Evolutionary conservation across 805 yeast species (phyloP).

Genomic region (Sporopachydermia quercuum): DNA sequence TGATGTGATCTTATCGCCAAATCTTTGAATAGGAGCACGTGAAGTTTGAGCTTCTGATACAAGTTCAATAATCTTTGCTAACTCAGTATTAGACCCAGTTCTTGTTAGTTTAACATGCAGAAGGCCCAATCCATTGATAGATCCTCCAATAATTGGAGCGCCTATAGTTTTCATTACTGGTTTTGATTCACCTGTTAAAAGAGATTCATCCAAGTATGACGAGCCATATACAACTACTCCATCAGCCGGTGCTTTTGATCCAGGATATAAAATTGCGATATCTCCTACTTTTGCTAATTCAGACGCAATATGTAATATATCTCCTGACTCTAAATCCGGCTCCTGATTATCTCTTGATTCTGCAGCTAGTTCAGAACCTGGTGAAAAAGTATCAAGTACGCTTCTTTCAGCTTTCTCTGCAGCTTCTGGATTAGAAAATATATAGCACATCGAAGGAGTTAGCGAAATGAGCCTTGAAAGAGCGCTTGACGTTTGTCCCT

Average conservation of each 20-base stretch:
- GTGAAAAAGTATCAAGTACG: too few relatives aligned
- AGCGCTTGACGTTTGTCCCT: constrained; percentile 86
- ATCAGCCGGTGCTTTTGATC: constrained; percentile 84
- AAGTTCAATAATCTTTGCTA: constrained; percentile 72
- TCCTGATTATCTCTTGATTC: neutral
- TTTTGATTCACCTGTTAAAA: constrained; percentile 81
- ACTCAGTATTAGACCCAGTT: constrained; percentile 74
- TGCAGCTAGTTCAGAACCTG: neutral
- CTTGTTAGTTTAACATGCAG: constrained; percentile 52
- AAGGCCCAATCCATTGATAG: constrained; percentile 68
- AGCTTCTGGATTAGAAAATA: constrained; percentile 30
- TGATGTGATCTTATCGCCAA: constrained; percentile 75
- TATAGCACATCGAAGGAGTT: constrained; percentile 62
- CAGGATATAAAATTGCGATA: constrained; percentile 66
- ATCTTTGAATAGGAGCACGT: constrained; percentile 82
- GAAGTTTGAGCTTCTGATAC: constrained; percentile 83
- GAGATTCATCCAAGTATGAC: constrained; percentile 77
- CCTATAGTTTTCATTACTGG: constrained; percentile 54
- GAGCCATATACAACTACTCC: constrained; percentile 67
- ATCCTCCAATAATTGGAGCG: constrained; percentile 71
- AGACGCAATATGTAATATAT: constrained; percentile 41
- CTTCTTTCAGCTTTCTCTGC: constrained; percentile 5
- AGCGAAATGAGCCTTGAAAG: constrained; percentile 66
- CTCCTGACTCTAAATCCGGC: constrained; percentile 7
- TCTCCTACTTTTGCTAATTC: constrained; percentile 71